phyloP scores from a whole-genome alignment of 1,284 basidiomycete genomes.

The Xerocomus amazonicus region DNA sequence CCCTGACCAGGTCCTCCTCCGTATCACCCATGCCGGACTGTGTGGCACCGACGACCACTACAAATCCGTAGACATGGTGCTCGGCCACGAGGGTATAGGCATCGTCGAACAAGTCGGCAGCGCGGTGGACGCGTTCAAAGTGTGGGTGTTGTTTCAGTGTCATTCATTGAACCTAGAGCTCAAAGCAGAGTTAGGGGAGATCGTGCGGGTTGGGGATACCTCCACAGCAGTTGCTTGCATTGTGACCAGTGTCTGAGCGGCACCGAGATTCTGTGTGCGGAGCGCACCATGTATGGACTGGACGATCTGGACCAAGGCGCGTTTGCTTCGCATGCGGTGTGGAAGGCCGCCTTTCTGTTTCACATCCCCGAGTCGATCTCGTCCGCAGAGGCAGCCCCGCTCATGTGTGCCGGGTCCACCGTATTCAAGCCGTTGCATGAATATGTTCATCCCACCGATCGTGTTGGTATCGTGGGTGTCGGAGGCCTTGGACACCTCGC shows the following conservation, averaged over 20 bases:
- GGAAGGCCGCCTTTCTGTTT: slow-evolving; percentile 34
- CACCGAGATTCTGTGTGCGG: slow-evolving; percentile 29
- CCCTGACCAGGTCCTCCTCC: slow-evolving; percentile 35
- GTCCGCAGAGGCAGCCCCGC: slow-evolving; percentile 33
- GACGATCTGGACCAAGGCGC: slow-evolving; percentile 33
- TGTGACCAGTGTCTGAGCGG: slow-evolving; percentile 30
- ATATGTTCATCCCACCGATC: slow-evolving; percentile 30
- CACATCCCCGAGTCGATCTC: slow-evolving; percentile 32
- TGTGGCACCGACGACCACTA: slow-evolving; percentile 50
- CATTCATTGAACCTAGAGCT: neutral
- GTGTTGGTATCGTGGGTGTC: slow-evolving; percentile 36
- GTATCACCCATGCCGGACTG: slow-evolving; percentile 40
- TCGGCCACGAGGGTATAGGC: slow-evolving; percentile 37
- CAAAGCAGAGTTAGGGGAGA: slow-evolving; percentile 21
- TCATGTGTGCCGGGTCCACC: slow-evolving; percentile 40
- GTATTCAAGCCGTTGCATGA: slow-evolving; percentile 30
- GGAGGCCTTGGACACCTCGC: slow-evolving; percentile 39
- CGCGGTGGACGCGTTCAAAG: slow-evolving; percentile 31
- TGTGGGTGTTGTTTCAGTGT: slow-evolving; percentile 15
- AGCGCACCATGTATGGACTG: slow-evolving; percentile 27
- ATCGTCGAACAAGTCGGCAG: slow-evolving; percentile 31
- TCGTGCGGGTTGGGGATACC: slow-evolving; percentile 32
- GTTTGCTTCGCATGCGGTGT: slow-evolving; percentile 34
- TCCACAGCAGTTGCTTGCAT: slow-evolving; percentile 26
- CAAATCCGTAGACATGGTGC: slow-evolving; percentile 32